These are phyloP conservation scores for Scytalidium lignicola DNA, from an alignment of 2,329 filamentous ascomycete genomes.

Conservation along the genomic window DNA sequence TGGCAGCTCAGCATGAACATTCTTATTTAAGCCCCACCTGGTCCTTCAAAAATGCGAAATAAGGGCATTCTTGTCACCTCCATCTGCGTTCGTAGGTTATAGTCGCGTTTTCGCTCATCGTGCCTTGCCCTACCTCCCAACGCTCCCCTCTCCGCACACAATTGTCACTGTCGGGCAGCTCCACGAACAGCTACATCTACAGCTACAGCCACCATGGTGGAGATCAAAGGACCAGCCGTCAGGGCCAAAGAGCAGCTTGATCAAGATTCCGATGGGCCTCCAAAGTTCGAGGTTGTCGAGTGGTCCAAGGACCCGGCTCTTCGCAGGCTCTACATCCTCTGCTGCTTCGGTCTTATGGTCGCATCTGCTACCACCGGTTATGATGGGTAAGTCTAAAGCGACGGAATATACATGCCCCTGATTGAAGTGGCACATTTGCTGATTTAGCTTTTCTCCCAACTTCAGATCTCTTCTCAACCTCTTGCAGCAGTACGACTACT, in stretches of 20 bases:
- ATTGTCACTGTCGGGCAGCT: not conserved
- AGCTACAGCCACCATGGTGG: constrained; percentile 5
- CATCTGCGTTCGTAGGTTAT: not conserved
- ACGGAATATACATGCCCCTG: not conserved
- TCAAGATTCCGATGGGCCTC: constrained; percentile 31
- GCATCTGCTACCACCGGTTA: constrained; percentile 59
- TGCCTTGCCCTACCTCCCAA: not conserved
- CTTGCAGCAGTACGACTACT: constrained; percentile 49
- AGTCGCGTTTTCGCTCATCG: not conserved
- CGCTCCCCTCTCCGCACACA: not conserved
- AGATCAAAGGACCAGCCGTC: not conserved
- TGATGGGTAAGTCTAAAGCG: constrained; percentile 41
- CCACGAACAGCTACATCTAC: not conserved
- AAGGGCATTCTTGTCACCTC: not conserved
- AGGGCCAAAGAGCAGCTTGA: constrained; percentile 27
- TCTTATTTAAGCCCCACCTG: not conserved
- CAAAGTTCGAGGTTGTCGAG: constrained; percentile 47
- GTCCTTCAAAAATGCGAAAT: not conserved
- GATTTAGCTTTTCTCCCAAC: not conserved
- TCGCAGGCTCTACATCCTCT: constrained; percentile 48
- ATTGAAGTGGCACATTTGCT: not conserved
- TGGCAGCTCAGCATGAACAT: not conserved
- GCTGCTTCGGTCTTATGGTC: constrained; percentile 47
- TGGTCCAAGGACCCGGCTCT: constrained; percentile 54
- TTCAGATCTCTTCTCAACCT: constrained; percentile 47